These are phyloP conservation scores for Ascochyta fabae DNA, from an alignment of 2,329 filamentous ascomycete genomes.

Conservation along the genomic window DNA sequence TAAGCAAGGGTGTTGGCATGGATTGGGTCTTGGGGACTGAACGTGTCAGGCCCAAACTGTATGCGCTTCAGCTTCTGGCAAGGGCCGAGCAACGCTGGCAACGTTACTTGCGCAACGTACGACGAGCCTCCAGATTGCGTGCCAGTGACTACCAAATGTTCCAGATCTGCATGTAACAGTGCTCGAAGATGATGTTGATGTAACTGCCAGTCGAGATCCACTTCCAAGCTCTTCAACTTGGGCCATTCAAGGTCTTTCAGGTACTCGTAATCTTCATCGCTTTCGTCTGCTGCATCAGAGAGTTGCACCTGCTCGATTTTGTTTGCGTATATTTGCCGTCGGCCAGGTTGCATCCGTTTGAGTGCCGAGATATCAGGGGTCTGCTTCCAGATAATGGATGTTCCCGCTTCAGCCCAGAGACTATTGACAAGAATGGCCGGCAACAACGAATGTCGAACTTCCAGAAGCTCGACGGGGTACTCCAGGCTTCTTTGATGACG, in stretches of 20 bases:
- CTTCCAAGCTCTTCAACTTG: constrained; percentile 35
- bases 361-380: constrained; percentile 41
- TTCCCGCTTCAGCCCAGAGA: constrained; percentile 43
- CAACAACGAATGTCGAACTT: constrained; percentile 43
- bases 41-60: constrained; percentile 32
- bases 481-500: constrained; percentile 41
- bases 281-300: constrained; percentile 25
- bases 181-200: constrained; percentile 25
- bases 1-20: constrained; percentile 29
- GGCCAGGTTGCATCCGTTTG: constrained; percentile 24
- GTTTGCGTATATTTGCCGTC: constrained; percentile 42
- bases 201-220: constrained; percentile 37
- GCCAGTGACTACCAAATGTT: constrained; percentile 35
- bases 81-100: constrained; percentile 31
- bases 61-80: constrained; percentile 35
- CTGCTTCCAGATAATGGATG: constrained; percentile 40
- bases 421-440: constrained; percentile 41
- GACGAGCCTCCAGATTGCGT: constrained; percentile 30
- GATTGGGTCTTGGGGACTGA: constrained; percentile 29
- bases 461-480: constrained; percentile 42
- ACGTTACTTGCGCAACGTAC: constrained; percentile 29
- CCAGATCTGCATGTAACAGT: constrained; percentile 36
- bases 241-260: constrained; percentile 39
- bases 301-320: constrained; percentile 39
- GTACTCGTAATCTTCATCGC: constrained; percentile 27